Evolutionary conservation across 2,329 filamentous ascomycete species (phyloP).

Genomic region (Apiospora malaysiana): DNA sequence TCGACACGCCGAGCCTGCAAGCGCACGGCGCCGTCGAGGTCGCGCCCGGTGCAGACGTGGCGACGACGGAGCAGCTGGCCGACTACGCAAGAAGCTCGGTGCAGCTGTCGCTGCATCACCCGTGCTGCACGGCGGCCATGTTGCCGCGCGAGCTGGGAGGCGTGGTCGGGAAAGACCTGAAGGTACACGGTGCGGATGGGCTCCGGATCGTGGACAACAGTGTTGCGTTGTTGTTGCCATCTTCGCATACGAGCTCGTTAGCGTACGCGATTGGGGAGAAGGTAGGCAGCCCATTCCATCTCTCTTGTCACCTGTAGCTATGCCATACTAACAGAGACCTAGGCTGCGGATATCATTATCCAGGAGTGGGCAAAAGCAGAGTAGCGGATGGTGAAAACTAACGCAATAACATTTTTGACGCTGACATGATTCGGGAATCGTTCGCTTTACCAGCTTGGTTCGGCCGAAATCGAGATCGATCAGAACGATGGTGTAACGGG

Average conservation of each 20-base stretch:
- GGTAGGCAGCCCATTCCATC: background rate
- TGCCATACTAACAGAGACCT: background rate
- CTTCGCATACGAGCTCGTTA: constrained; percentile 15
- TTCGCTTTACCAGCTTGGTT: background rate
- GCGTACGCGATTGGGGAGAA: constrained; percentile 18
- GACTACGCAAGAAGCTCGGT: background rate
- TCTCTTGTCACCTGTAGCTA: background rate
- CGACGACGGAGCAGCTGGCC: constrained; percentile 15
- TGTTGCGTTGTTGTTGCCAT: background rate
- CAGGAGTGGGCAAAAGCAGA: background rate
- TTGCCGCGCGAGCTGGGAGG: constrained; percentile 11
- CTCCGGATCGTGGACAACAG: constrained; percentile 16
- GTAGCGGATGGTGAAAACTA: background rate
- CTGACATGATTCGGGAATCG: background rate
- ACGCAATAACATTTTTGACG: background rate
- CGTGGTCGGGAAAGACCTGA: constrained; percentile 17
- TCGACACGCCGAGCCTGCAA: constrained; percentile 27
- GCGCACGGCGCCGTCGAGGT: constrained; percentile 23
- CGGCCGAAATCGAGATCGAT: no score
- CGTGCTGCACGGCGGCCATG: constrained; percentile 20
- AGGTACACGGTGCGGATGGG: constrained; percentile 9
- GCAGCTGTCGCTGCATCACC: constrained; percentile 8
- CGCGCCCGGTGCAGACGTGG: constrained; percentile 30
- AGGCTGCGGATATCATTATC: constrained; percentile 16
- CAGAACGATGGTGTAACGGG: no score